phyloP scores from a whole-genome alignment of 345 rosid genomes.

The Lenwebbia sp. region DNA sequence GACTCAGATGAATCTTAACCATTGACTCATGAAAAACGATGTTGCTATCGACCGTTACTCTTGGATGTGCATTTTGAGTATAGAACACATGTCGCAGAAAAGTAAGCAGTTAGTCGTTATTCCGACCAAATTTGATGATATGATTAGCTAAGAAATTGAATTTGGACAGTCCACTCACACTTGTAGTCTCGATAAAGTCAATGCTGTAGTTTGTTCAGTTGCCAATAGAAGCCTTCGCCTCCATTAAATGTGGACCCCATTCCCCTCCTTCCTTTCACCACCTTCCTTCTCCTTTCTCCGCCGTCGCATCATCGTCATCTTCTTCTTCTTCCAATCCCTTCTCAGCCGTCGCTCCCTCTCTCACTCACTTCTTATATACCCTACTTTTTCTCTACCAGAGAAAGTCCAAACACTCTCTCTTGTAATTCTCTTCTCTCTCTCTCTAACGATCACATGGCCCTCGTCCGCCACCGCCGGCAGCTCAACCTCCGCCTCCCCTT shows the following conservation, averaged over 20 bases:
- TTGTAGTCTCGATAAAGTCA: not conserved
- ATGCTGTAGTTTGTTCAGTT: not conserved
- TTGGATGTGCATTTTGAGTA: too few species aligned
- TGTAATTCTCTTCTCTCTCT: not conserved
- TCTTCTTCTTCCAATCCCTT: not conserved
- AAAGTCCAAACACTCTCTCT: not conserved
- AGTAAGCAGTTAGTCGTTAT: too few species aligned
- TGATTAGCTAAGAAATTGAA: not conserved
- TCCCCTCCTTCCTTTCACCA: not conserved
- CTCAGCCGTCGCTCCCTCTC: not conserved
- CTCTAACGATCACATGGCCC: constrained; percentile 1
- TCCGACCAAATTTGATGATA: not conserved
- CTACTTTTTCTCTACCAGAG: not conserved
- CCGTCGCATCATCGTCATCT: not conserved
- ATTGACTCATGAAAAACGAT: too few species aligned
- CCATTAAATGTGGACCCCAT: not conserved
- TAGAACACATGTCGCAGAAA: too few species aligned
- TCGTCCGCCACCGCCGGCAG: constrained; percentile 20
- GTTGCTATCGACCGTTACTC: too few species aligned
- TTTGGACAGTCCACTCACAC: not conserved
- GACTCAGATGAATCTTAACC: too few species aligned
- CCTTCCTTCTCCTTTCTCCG: not conserved
- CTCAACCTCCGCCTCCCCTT: not conserved
- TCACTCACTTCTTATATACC: not conserved
- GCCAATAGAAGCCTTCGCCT: not conserved